Conservation (phyloP, 1,139 yeast genomes). For the Blastobotrys niveus region DNA sequence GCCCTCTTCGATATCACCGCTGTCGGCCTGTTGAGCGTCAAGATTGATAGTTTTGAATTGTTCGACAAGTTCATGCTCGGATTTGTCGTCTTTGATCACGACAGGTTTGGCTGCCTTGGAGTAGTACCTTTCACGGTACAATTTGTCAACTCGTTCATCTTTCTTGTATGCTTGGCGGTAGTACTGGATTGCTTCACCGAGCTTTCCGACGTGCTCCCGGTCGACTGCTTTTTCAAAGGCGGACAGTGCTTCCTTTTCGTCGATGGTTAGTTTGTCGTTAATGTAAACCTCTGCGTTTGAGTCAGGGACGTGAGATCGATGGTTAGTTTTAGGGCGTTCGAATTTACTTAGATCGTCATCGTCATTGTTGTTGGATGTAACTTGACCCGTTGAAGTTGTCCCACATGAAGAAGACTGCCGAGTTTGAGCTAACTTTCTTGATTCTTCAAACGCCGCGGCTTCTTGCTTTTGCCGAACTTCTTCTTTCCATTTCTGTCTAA, state of each 20-base stretch:
- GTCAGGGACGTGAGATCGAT: conserved; percentile 5
- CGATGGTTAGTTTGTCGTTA: conserved; percentile 18
- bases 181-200: conserved; percentile 72
- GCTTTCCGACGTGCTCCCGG: conserved; percentile 65
- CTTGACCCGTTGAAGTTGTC: conserved; percentile 5
- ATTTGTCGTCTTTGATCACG: conserved; percentile 5
- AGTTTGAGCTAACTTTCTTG: neutral
- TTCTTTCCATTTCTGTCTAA: conserved; percentile 16
- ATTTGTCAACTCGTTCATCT: conserved; percentile 56
- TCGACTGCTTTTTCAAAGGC: conserved; percentile 66
- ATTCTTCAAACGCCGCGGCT: neutral
- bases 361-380: neutral
- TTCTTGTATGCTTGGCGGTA: conserved; percentile 65
- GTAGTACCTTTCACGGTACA: conserved; percentile 52
- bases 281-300: conserved; percentile 15
- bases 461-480: conserved; percentile 15
- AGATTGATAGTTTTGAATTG: no score
- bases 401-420: no score
- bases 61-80: conserved; percentile 11
- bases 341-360: conserved; percentile 3
- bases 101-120: conserved; percentile 11
- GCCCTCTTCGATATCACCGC: conserved; percentile 40
- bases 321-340: neutral
- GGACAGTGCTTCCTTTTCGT: conserved; percentile 44
- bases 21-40: conserved; percentile 16